Evolutionary conservation across 2,329 filamentous ascomycete species (phyloP).

Genomic region (Chalara sp.): DNA sequence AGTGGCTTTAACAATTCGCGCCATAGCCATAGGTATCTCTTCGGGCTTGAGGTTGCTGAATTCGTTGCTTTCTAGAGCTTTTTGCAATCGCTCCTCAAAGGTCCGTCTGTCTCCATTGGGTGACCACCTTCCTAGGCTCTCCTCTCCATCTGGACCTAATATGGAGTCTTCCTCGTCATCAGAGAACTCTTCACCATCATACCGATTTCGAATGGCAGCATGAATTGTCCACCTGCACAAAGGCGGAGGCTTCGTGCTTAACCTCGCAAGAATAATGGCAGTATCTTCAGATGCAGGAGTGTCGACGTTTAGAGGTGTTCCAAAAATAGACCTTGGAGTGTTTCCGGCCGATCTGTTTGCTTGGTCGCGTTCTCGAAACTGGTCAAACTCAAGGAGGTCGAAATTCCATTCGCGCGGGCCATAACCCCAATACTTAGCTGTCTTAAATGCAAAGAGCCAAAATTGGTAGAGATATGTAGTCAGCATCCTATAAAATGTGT

Average conservation of each 20-base stretch:
- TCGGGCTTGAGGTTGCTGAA: conserved; percentile 8
- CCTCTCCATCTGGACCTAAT: background rate
- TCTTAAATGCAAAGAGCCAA: conserved; percentile 6
- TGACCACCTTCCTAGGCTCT: background rate
- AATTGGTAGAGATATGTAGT: conserved; percentile 3
- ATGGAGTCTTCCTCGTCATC: background rate
- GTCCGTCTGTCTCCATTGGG: background rate
- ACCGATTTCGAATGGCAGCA: background rate
- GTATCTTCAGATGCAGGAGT: background rate
- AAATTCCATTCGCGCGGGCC: conserved; percentile 1
- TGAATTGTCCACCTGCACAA: conserved; percentile 10
- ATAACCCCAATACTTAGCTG: conserved; percentile 5
- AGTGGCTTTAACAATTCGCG: conserved; percentile 17
- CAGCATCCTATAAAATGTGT: background rate
- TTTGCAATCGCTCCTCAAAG: conserved; percentile 2
- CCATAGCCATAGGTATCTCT: conserved; percentile 18
- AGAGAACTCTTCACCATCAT: background rate
- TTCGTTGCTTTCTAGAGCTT: conserved; percentile 4
- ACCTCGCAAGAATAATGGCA: background rate
- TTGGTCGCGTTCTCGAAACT: background rate
- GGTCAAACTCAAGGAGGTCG: conserved; percentile 3
- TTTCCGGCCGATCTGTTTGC: background rate
- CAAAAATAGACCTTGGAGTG: background rate
- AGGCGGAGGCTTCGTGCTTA: background rate
- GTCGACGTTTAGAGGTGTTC: background rate